Evolutionary conservation across 345 rosid species (phyloP).

Genomic region (Gossypium sturtianum): DNA sequence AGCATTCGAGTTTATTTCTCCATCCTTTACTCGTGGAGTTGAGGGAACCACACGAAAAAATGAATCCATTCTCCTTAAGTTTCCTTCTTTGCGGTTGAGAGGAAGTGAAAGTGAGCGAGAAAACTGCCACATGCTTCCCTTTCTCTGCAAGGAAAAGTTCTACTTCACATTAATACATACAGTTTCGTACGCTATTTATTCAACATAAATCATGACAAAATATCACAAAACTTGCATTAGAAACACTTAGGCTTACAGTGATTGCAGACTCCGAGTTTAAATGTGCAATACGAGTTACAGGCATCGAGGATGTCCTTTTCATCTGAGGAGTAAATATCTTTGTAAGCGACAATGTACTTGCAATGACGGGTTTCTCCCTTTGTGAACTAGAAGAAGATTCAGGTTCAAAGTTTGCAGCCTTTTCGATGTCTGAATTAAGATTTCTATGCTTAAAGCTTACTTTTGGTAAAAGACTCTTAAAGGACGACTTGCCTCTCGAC

Average conservation of each 20-base stretch:
- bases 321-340: slow-evolving; percentile 82
- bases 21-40: slow-evolving; percentile 73
- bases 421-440: slow-evolving; percentile 47
- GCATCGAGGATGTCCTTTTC: slow-evolving; percentile 76
- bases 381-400: slow-evolving; percentile 31
- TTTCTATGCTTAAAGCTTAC: slow-evolving; percentile 54
- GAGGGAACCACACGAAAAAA: slow-evolving; percentile 85
- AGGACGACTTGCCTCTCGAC: slow-evolving; percentile 51
- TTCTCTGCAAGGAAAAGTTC: slow-evolving; percentile 39
- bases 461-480: slow-evolving; percentile 57
- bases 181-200: neutral
- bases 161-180: neutral
- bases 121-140: slow-evolving; percentile 42
- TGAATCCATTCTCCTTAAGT: slow-evolving; percentile 70
- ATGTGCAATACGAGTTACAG: slow-evolving; percentile 43
- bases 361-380: slow-evolving; percentile 59
- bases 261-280: slow-evolving; percentile 42
- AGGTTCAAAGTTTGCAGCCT: slow-evolving; percentile 31
- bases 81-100: slow-evolving; percentile 52
- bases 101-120: slow-evolving; percentile 87
- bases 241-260: slow-evolving; percentile 37
- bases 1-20: slow-evolving; percentile 29
- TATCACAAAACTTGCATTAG: slow-evolving; percentile 44
- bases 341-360: slow-evolving; percentile 74
- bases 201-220: neutral